Evolutionary conservation across 129 eudicot species (phyloP).

Genomic region (Escallonia herrerae): DNA sequence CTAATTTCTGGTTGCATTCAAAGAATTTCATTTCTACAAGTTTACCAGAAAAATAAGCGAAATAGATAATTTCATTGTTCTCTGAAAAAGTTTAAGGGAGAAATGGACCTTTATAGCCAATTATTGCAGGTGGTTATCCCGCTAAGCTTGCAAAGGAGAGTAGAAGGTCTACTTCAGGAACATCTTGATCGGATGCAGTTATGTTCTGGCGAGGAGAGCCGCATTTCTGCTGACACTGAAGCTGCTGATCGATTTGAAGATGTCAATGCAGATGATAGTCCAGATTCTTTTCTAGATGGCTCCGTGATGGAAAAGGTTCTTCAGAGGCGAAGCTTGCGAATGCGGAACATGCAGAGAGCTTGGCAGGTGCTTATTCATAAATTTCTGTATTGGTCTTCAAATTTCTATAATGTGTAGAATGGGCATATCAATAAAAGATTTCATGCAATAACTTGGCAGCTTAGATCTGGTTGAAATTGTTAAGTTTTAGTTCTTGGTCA

Average conservation of each 20-base stretch:
- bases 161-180: constrained; percentile 46
- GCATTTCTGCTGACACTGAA: constrained; percentile 21
- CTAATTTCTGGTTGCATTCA: constrained; percentile 2
- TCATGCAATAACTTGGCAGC: too few relatives aligned
- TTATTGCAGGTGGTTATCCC: constrained; percentile 56
- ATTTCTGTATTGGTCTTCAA: not conserved
- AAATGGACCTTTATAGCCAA: constrained; percentile 16
- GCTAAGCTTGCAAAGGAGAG: constrained; percentile 56
- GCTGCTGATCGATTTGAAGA: constrained; percentile 26
- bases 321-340: constrained; percentile 48
- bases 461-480: too few relatives aligned
- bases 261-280: constrained; percentile 38
- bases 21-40: not conserved
- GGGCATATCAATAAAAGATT: too few relatives aligned
- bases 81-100: not conserved
- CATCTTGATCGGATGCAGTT: constrained; percentile 66
- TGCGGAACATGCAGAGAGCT: constrained; percentile 52
- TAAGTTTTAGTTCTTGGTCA: too few relatives aligned
- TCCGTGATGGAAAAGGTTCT: constrained; percentile 63
- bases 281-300: constrained; percentile 61
- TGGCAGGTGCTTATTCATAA: constrained; percentile 69
- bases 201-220: constrained; percentile 21
- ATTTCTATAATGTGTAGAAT: not conserved
- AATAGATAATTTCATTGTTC: too few relatives aligned
- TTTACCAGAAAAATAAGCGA: constrained; percentile 8